A percentile compares a stretch with the other conserved stretches of the same genome.
Conservation (phyloP, 306 rosid genomes). For the Hippophae gyantsensis region DNA sequence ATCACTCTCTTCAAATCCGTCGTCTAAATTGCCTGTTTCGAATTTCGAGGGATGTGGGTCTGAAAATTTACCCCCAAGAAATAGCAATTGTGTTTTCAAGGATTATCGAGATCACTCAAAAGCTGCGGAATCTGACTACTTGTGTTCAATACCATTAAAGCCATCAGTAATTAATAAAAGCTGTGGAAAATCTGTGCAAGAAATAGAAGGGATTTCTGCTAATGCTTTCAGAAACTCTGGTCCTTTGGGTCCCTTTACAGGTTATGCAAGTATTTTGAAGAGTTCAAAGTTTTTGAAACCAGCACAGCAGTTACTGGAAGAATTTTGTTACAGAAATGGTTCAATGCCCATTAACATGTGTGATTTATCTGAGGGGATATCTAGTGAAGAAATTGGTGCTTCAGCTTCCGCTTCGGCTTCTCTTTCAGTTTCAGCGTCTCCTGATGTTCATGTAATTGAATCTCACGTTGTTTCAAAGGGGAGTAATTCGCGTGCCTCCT, state of each 20-base stretch:
- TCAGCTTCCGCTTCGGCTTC: slow-evolving; percentile 24
- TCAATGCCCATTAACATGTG: slow-evolving; percentile 12
- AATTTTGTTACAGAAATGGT: slow-evolving; percentile 28
- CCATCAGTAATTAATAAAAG: slow-evolving; percentile 38
- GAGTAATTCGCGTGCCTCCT: slow-evolving; percentile 36
- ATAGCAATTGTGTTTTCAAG: neutral
- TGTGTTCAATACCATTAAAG: slow-evolving; percentile 21
- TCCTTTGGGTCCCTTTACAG: slow-evolving; percentile 95
- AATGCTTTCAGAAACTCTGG: slow-evolving; percentile 44
- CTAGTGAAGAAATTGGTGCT: slow-evolving; percentile 32
- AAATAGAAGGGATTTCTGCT: slow-evolving; percentile 34
- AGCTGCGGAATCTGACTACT: slow-evolving; percentile 14
- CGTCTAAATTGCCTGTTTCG: slow-evolving; percentile 26
- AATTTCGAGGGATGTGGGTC: slow-evolving; percentile 32
- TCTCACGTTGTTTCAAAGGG: slow-evolving; percentile 22
- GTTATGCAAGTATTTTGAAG: slow-evolving; percentile 79
- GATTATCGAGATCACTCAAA: slow-evolving; percentile 19
- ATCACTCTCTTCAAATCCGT: slow-evolving; percentile 68
- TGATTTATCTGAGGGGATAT: slow-evolving; percentile 32
- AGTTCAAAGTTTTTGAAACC: slow-evolving; percentile 70
- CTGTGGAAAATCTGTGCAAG: slow-evolving; percentile 49
- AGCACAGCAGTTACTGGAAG: slow-evolving; percentile 63
- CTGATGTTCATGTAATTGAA: slow-evolving; percentile 24
- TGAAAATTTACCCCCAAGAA: slow-evolving; percentile 21
- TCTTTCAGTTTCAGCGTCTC: slow-evolving; percentile 5